Evolutionary conservation across 768 basidiomycete species (phyloP), one percentile per base, ranked within the genome.

Genomic region (Asterophora parasitica): DNA sequence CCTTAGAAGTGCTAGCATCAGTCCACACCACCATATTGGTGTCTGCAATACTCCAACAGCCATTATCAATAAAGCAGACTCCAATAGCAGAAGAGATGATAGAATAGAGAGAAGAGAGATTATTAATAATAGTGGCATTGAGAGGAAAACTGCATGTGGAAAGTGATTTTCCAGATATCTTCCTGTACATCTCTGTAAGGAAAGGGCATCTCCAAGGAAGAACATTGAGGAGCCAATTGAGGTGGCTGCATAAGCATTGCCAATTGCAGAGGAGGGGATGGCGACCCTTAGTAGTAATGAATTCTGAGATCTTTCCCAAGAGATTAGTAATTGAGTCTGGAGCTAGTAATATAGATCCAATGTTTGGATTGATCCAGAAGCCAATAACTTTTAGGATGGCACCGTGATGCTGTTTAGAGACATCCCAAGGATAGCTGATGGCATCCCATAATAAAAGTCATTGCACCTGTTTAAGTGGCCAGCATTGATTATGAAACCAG

Each of bases 171-270:
- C 39, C 31, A 13, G 16, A 7, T 13, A 58, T 54, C 28, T 55
- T 59, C 15, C 41, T 15, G n/a, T 57, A 57, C 12, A 57, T 11
- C 28, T 48, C 48, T 7, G 55, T 46, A 19, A 59, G 52, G 11
- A 48, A 50, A 1, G 52, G 58, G 0, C 50, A 10, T 4, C 42
- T 56, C 56, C 46, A 48, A 7, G 46, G 54, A 15, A 60, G 47
- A 19, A 61, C 69, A 69, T 8, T n/a, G 0, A 52, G 63, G 23
- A 50, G 46, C 69, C 72, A 74, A 48, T 71, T 72, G 16, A 68
- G 38, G 42, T 57, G 61, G 0, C 72, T 68, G 1, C 52, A 53
- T 1, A 71, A 52, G 0, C 42, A 16, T 36, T 68, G 66, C 42
- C 63, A 71, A 1, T 68, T n/a, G n/a, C n/a, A n/a, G n/a, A n/a